Evolutionary conservation across 306 rosid species (phyloP).

Genomic region (Medicago ruthenica): DNA sequence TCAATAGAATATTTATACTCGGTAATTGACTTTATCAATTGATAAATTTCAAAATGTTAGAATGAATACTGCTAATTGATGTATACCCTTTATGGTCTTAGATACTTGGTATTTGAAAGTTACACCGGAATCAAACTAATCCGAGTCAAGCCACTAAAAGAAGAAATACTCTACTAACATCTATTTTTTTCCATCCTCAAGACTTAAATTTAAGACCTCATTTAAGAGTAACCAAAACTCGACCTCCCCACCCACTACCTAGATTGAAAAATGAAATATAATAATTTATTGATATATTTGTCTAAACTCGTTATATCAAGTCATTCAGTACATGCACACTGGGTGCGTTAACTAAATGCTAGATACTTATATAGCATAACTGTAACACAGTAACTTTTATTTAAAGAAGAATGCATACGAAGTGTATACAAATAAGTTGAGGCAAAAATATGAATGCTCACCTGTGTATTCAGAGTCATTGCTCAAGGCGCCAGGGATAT

Average conservation of each 20-base stretch:
- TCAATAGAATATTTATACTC: slow-evolving; percentile 38
- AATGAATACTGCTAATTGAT: slow-evolving; percentile 23
- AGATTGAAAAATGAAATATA: not conserved
- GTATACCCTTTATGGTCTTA: not conserved
- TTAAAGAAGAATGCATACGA: slow-evolving; percentile 22
- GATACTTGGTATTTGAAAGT: not conserved
- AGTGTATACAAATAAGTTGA: slow-evolving; percentile 12
- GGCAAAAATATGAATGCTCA: slow-evolving; percentile 44
- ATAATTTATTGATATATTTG: slow-evolving; percentile 4
- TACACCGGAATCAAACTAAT: not conserved
- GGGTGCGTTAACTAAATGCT: slow-evolving; percentile 6
- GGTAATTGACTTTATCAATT: slow-evolving; percentile 28
- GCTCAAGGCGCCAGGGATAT: slow-evolving; percentile 52
- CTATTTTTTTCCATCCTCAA: not conserved
- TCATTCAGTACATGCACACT: slow-evolving; percentile 32
- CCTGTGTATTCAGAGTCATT: slow-evolving; percentile 81
- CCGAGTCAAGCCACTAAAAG: not conserved
- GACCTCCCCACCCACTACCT: not conserved
- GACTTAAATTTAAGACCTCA: slow-evolving; percentile 1
- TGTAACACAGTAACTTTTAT: slow-evolving; percentile 20
- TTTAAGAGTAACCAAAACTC: slow-evolving; percentile 1
- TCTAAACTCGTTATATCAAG: slow-evolving; percentile 13
- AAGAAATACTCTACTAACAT: not conserved
- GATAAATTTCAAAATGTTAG: slow-evolving; percentile 35
- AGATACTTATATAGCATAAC: slow-evolving; percentile 8